Evolutionary conservation across 1,139 yeast genomes (phyloP), one percentile per base, ranked within the genome.

Genomic region (Waltiozyma sp.): DNA sequence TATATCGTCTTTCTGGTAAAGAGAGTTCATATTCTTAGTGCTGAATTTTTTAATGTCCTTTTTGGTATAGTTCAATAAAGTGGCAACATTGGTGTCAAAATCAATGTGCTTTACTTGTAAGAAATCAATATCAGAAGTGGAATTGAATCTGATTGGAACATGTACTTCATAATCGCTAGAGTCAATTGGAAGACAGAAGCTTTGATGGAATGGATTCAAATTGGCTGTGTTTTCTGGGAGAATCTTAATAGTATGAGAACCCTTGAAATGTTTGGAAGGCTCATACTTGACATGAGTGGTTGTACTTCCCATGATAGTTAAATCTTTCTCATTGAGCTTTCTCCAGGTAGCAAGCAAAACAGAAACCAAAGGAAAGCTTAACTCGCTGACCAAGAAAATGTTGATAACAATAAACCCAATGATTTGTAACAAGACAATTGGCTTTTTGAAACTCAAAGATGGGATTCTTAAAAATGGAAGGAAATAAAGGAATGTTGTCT

Each of bases 201-300:
- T 71, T 37, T 73, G 75, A 39, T 72, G 75, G 51, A 79, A 75
- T 2, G 96, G 96, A 51, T 89, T 87, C 57, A 93, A 67, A 53
- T 72, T 69, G 2, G 94, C 96, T 0, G 94, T 81, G 38, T 95
- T 84, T 58, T 91, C 97, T 0, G 98, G 98, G 38, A 93, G 66
- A 51, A 85, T 85, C 53, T 89, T 84, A 51, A 91, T 82, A 2
- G 91, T 84, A 56, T 85, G 84, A 45, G 77, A 77, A 41, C 97
- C 98, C 53, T 77, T 80, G 57, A 91, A 83, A 58, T 88, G 94
- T 3, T 80, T 66, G 31, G 85, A 73, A 44, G 80, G 70, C 52
- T 86, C 85, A 19, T 73, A 56, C 8, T 64, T 44, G 65, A 59
- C 58, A 19, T 63, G 58, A 40, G 62, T 59, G 9, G 69, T 62